These are phyloP conservation scores for Cryptococcus wingfieldii DNA, from an alignment of 1,284 basidiomycete genomes.

Conservation along the genomic window DNA sequence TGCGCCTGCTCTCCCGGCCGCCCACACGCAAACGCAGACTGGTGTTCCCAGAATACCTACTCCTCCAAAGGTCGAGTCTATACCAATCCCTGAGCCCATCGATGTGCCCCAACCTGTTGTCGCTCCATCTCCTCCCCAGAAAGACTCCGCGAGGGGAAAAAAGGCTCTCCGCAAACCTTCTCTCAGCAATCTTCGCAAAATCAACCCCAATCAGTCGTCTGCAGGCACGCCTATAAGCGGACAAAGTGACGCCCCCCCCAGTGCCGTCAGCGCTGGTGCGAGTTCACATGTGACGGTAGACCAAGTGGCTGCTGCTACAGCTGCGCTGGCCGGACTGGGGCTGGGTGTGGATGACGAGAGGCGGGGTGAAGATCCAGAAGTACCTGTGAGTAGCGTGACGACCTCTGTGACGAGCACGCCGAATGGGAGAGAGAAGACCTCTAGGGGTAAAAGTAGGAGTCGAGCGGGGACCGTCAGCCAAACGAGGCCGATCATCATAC, in stretches of 20 bases:
- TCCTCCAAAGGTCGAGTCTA: background rate
- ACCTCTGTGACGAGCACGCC: background rate
- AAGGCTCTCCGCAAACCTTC: background rate
- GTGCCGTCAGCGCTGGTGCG: background rate
- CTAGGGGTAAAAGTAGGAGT: background rate
- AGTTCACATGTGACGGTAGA: background rate
- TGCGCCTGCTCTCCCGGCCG: background rate
- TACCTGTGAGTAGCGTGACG: background rate
- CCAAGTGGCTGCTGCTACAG: background rate
- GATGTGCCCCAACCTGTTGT: background rate
- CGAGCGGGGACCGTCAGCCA: background rate
- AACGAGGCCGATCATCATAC: no score
- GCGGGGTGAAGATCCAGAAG: constrained; percentile 1
- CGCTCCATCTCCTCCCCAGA: background rate
- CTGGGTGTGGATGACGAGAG: background rate
- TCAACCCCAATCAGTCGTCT: background rate
- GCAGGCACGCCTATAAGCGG: background rate
- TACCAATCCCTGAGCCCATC: background rate
- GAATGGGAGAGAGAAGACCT: background rate
- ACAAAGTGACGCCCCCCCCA: no score
- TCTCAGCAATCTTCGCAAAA: background rate
- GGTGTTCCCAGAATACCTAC: background rate
- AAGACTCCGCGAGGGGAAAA: background rate
- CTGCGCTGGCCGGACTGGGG: background rate
- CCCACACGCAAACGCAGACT: no score